Percentiles rank a stretch among this genome's conserved stretches.
Evolutionary conservation across 192 early-diverging fungal species (phyloP).

Genomic region (Backusella mclennaniae): DNA sequence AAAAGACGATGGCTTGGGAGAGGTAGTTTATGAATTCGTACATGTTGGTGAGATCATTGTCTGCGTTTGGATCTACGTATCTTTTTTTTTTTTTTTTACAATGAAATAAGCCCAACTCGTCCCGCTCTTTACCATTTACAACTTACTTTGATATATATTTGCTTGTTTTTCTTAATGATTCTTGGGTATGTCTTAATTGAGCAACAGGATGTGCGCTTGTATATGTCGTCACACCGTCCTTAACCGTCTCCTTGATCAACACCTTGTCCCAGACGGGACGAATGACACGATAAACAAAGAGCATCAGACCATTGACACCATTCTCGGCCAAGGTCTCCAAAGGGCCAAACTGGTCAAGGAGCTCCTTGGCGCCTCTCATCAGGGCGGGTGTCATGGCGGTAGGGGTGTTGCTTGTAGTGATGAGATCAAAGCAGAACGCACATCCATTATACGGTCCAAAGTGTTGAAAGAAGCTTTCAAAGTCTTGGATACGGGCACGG

Average conservation of each 20-base stretch:
- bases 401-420: not conserved
- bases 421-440: not conserved
- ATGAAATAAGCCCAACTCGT: no score
- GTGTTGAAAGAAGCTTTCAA: not conserved
- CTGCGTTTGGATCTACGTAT: not conserved
- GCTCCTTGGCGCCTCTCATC: not conserved
- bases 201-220: not conserved
- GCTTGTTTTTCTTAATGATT: not conserved
- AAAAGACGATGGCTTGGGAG: not conserved
- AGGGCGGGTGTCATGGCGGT: not conserved
- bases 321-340: not conserved
- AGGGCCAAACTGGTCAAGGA: not conserved
- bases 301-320: not conserved
- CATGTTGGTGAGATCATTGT: not conserved
- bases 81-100: not conserved
- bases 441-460: not conserved
- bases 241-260: not conserved
- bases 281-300: slow-evolving; percentile 7
- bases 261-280: not conserved
- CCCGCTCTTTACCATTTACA: not conserved
- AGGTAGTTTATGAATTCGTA: not conserved
- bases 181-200: slow-evolving; percentile 1
- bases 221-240: not conserved
- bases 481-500: not conserved
- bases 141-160: slow-evolving; percentile 1